Conservation (phyloP, 2,329 filamentous ascomycete species). For the Sphaerulina vaccinii region DNA sequence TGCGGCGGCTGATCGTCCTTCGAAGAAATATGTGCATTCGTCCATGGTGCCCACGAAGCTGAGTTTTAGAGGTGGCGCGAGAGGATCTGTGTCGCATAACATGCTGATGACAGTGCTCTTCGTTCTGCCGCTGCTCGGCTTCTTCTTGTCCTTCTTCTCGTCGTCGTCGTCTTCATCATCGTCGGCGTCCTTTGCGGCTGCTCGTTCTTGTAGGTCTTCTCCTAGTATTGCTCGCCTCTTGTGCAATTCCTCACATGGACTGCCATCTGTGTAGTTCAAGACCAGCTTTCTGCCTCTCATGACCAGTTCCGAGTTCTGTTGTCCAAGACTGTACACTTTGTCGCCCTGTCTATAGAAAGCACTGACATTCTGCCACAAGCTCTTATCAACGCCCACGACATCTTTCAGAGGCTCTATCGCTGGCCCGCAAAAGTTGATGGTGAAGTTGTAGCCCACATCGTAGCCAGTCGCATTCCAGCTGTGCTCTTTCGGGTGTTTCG, state of each 20-base stretch:
- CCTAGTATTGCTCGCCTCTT: slow-evolving; percentile 32
- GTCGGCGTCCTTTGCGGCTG: slow-evolving; percentile 43
- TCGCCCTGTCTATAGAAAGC: slow-evolving; percentile 70
- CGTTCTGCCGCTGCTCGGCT: slow-evolving; percentile 49
- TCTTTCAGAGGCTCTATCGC: slow-evolving; percentile 60
- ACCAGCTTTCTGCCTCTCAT: slow-evolving; percentile 65
- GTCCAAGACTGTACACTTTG: slow-evolving; percentile 70
- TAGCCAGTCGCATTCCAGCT: slow-evolving; percentile 67
- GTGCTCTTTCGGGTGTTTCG: slow-evolving; percentile 57
- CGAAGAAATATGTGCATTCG: slow-evolving; percentile 94
- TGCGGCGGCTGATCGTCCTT: slow-evolving; percentile 79
- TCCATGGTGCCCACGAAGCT: slow-evolving; percentile 83
- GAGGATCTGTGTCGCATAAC: slow-evolving; percentile 82
- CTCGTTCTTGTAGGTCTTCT: slow-evolving; percentile 31
- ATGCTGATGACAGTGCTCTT: slow-evolving; percentile 89
- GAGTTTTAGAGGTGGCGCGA: slow-evolving; percentile 64
- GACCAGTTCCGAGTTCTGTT: slow-evolving; percentile 54
- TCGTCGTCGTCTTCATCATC: slow-evolving; percentile 40
- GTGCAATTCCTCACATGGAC: slow-evolving; percentile 43
- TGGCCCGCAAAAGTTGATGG: slow-evolving; percentile 75
- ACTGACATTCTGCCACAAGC: slow-evolving; percentile 69
- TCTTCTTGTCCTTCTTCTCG: slow-evolving; percentile 32
- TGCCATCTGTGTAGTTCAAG: slow-evolving; percentile 53
- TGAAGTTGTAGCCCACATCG: slow-evolving; percentile 80
- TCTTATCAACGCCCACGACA: slow-evolving; percentile 63